Evolutionary conservation across 2,329 filamentous ascomycete species (phyloP).

Genomic region (Drechslerella coelobrocha): DNA sequence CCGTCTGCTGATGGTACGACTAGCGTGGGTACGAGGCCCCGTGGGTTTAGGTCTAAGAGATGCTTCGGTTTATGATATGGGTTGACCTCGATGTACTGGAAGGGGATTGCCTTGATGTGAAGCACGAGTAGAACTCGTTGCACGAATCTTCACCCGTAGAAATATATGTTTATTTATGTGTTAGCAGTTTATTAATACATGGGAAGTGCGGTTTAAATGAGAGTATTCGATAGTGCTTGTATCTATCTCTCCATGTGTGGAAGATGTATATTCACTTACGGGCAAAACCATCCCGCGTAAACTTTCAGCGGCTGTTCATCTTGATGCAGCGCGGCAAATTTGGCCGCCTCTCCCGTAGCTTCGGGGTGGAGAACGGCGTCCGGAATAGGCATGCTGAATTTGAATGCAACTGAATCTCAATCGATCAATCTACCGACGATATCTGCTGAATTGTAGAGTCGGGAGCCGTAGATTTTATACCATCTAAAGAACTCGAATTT

Average conservation of each 20-base stretch:
- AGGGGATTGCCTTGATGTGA: constrained; percentile 55
- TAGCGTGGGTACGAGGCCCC: constrained; percentile 76
- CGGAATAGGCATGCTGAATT: constrained; percentile 30
- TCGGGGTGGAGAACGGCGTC: constrained; percentile 38
- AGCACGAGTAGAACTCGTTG: constrained; percentile 20
- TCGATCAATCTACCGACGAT: no score
- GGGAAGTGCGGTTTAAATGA: neutral
- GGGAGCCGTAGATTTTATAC: no score
- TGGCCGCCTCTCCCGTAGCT: constrained; percentile 41
- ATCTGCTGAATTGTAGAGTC: no score
- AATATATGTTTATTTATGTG: neutral
- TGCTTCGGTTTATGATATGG: constrained; percentile 75
- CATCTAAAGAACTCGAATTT: no score
- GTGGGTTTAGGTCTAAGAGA: constrained; percentile 74
- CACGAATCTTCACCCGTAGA: neutral
- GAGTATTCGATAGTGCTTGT: no score
- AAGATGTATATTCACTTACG: constrained; percentile 56
- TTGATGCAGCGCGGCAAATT: constrained; percentile 28
- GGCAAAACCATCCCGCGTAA: constrained; percentile 78
- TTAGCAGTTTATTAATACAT: no score
- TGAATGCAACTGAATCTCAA: no score
- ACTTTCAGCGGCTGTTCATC: constrained; percentile 67
- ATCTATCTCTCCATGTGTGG: constrained; percentile 32
- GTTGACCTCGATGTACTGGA: constrained; percentile 80
- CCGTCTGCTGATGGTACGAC: constrained; percentile 52